Conservation (phyloP, 768 basidiomycete genomes). For the Boletus vinaceobasis region DNA sequence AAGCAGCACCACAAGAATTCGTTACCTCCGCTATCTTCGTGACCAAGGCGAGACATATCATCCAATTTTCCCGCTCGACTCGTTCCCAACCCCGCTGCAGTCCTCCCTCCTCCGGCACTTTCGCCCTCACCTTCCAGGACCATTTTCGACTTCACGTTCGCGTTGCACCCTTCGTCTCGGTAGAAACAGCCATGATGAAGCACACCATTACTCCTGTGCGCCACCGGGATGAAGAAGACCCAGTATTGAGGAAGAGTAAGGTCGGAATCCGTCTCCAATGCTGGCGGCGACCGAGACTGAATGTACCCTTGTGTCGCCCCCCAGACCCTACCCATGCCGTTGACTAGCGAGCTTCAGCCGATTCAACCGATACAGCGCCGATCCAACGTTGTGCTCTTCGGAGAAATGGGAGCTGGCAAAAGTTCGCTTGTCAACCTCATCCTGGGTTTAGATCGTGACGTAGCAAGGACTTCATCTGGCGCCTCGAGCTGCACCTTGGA, state of each 20-base stretch:
- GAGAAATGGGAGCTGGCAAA: conserved; percentile 35
- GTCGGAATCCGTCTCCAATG: conserved; percentile 3
- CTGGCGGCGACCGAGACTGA: conserved; percentile 3
- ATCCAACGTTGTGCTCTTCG: conserved; percentile 28
- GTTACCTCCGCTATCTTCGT: neutral
- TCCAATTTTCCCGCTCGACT: conserved; percentile 1
- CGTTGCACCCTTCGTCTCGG: neutral
- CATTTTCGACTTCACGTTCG: neutral
- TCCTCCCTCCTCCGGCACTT: neutral
- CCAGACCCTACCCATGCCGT: neutral
- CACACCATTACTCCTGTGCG: neutral
- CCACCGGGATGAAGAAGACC: neutral
- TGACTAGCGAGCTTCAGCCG: conserved; percentile 8
- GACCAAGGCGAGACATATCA: conserved; percentile 2
- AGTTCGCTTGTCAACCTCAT: conserved; percentile 45
- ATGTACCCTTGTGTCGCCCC: neutral
- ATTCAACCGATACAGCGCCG: conserved; percentile 8
- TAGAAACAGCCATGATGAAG: conserved; percentile 1
- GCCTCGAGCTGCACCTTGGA: conserved; percentile 36
- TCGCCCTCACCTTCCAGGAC: neutral
- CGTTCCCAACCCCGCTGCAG: neutral
- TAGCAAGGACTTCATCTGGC: conserved; percentile 29
- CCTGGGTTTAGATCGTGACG: conserved; percentile 16
- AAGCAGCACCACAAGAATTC: neutral
- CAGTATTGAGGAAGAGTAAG: conserved; percentile 2